Evolutionary conservation across 257 asterid species (phyloP), one percentile per base, ranked within the genome.

Genomic region (Solanum clarkiae): DNA sequence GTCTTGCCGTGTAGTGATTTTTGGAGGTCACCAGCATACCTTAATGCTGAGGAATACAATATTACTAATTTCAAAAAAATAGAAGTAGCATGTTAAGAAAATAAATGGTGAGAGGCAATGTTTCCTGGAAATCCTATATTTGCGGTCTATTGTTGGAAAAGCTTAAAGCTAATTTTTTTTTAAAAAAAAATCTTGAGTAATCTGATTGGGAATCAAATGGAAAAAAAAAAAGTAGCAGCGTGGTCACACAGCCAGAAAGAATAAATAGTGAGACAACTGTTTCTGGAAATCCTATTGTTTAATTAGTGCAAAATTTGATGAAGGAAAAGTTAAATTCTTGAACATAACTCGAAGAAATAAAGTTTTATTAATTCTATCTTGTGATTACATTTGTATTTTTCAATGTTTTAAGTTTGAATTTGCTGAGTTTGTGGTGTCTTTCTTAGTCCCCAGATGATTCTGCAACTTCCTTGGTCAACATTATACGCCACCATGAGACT

Each of bases 361-460:
- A 51, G 6, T 17, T 69, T 10, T 55, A 53, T 83, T 22, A 69
- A 29, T 49, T 84, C 56, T 65, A 51, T 82, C 36, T 44, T 84
- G 66, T 53, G 44, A 53, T 53, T 66, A 51, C 20, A 2, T 24
- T 53, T 84, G 51, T 56, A 51, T 29, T 24, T 40, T 49, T 26
- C 26, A 15, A 26, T 29, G 44, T 14, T 16, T 49, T 17, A 8
- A 77, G 69, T 66, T 83, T 68, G 81, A 83, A 68, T 13, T 68
- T 66, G 32, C 66, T 84, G 69, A 84, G 26, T 83, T 32, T 40
- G 36, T 87, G 56, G 22, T 86, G 84, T 75, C 79, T 72, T 85
- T 86, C 88, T 87, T 94, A 96, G 99, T 88, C 97, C 75, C 92
- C 98, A 10, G 98, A 95, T 85, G 99, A 95, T 90, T 94, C 87